Evolutionary conservation across 2,329 filamentous ascomycete species (phyloP), one percentile per base, ranked within the genome.

Genomic region (Scedosporium apiospermum): DNA sequence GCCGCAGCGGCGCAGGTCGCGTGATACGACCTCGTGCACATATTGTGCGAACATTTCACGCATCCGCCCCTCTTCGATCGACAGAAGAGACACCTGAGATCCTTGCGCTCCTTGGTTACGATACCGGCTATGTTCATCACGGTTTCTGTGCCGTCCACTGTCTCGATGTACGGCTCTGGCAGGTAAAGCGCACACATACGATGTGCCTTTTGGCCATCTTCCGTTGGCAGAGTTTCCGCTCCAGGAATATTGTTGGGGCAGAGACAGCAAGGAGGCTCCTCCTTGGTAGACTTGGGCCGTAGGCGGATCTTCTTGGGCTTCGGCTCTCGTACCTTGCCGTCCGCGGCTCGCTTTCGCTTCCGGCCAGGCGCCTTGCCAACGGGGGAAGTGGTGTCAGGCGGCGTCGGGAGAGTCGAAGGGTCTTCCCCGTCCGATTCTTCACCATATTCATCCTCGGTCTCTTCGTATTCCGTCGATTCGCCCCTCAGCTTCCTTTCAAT

Each of bases 1-100:
- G 93, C 93, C 23, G 93, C 88, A 6, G 92, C 88, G 2, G 95
- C 95, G 72, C 95, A 99, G 1, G 93, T 98, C 16, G 93, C 90
- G 72, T 99, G 95, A 75, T 97, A 99, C 7, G 93, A 89, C 66
- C 95, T 83, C 3, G 91, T 89, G 70, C 95, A 99, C 73, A 96
- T 98, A 78, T 93, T 93, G 68, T 91, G 88, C 1, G 91, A 96
- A 75, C 95, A 99, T 74, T 98, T 93, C 77, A 99, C 96, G 76
- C 93, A 97, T 16, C 91, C 91, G n/a, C 95, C 95, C 63, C 89
- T 90, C 74, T 95, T 96, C 38, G 92, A 96, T 41, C 93, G 90
- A 72, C 95, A 99, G 76, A 91, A 96, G 65, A 96, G 86, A 74
- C 95, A 99, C 74, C 96, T 96, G 67, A 98, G 86, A 27, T 96